These are phyloP conservation scores for Hypoxylon lienhwacheense DNA, from an alignment of 495 filamentous ascomycete species.

Conservation along the genomic window DNA sequence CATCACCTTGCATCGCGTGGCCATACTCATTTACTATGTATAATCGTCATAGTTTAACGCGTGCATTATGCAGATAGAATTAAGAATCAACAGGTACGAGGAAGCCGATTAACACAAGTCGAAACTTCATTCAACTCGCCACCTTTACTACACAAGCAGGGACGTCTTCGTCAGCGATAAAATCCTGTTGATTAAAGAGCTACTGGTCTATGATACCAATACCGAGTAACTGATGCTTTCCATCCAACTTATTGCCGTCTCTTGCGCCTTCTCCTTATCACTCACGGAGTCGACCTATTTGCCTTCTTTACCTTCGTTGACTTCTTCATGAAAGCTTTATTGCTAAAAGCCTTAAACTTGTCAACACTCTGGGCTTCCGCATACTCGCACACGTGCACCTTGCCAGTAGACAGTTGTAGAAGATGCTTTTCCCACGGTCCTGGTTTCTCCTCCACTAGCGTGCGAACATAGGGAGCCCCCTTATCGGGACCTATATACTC, in stretches of 20 bases:
- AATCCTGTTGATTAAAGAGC: constrained; percentile 4
- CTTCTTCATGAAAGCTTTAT: constrained; percentile 9
- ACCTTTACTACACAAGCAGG: too few species aligned
- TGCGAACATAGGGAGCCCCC: constrained; percentile 39
- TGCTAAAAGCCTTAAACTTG: constrained; percentile 16
- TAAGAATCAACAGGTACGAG: too few species aligned
- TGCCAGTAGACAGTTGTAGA: constrained; percentile 47
- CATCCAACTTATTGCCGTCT: background rate
- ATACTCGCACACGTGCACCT: constrained; percentile 42
- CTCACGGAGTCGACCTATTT: background rate
- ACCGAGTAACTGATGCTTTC: constrained; percentile 13
- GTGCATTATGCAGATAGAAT: too few species aligned
- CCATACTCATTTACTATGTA: too few species aligned
- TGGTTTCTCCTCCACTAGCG: constrained; percentile 53
- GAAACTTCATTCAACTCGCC: too few species aligned
- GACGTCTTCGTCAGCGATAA: background rate
- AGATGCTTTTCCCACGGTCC: constrained; percentile 55
- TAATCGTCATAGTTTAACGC: too few species aligned
- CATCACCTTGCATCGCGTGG: too few species aligned
- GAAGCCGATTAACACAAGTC: too few species aligned
- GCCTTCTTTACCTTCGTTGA: background rate
- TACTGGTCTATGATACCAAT: constrained; percentile 20
- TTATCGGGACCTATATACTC: constrained; percentile 50
- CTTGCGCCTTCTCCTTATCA: background rate
- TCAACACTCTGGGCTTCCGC: constrained; percentile 37